Base-by-base conservation (phyloP, 768 basidiomycete genomes). In the Arthromyces matolae region DNA sequence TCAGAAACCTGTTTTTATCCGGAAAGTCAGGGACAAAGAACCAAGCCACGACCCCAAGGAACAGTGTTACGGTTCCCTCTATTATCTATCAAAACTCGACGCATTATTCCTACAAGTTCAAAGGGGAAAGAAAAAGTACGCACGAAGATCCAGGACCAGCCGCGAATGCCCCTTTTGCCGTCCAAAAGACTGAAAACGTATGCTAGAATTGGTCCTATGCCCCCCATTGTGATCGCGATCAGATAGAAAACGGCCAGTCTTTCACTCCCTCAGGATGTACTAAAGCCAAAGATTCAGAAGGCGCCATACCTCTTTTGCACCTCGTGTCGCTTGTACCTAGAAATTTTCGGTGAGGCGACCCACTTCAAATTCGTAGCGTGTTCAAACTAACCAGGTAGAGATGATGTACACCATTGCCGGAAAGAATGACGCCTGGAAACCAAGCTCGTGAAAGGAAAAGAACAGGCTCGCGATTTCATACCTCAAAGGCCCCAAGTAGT, bases 121-220 rank as follows among this genome's bases (percentile, higher is more conserved):
- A 35, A 28, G 20, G 18, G 12, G 12, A 19, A 5, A 23, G 25
- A 5, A 9, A 14, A 28, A 29, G 23, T 27, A 57, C 69, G 52
- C 52, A 75, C 74, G 43, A 77, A 77, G 48, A 78, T 77, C 73
- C 75, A 78, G 38, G 68, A 64, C 76, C 76, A 77, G 20, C 75
- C 75, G 14, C 66, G 66, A 25, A 76, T 63, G 24, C 68, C 64
- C 19, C 62, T 58, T 53, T 56, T 68, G 5, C 73, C 72, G 47
- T 70, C 62, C 8, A 78, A 62, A 8, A 68, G 60, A 53, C 67
- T 71, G 34, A 76, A 61, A 19, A 52, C 65, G 49, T 73, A 76
- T 3, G 74, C 75, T 12, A 76, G 59, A 18, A 76, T 68, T 8
- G 75, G 69, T 46, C 72, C 70, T 33, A 76, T 59, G 2, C 71